A percentile compares a stretch with the other conserved stretches of the same genome.
These are phyloP conservation scores for Bathelium albidoporum DNA, from an alignment of 495 filamentous ascomycete species.

Conservation along the genomic window DNA sequence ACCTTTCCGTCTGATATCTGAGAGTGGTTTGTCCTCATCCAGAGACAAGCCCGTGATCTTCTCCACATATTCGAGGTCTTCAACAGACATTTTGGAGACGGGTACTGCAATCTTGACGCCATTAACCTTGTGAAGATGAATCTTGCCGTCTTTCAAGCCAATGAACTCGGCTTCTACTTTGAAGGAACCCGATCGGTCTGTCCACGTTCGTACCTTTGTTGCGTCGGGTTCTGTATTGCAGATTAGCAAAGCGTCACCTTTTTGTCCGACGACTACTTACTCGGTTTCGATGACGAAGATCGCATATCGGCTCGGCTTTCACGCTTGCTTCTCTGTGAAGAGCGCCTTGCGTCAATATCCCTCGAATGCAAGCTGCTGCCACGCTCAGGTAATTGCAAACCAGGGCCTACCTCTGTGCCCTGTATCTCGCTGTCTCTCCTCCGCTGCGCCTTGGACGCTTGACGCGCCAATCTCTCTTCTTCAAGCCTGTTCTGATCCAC, in stretches of 20 bases:
- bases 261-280: slow-evolving; percentile 42
- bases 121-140: slow-evolving; percentile 95
- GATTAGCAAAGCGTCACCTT: background rate
- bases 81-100: slow-evolving; percentile 84
- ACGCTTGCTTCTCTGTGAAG: slow-evolving; percentile 59
- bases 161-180: slow-evolving; percentile 97
- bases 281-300: slow-evolving; percentile 48
- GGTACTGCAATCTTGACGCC: slow-evolving; percentile 98
- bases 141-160: slow-evolving; percentile 86
- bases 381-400: slow-evolving; percentile 58
- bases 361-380: slow-evolving; percentile 48
- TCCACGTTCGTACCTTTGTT: slow-evolving; percentile 82
- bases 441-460: slow-evolving; percentile 53
- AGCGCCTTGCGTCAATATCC: slow-evolving; percentile 47
- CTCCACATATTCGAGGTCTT: slow-evolving; percentile 93
- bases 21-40: slow-evolving; percentile 92
- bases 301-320: slow-evolving; percentile 41
- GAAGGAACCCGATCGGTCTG: slow-evolving; percentile 87
- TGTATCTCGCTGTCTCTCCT: slow-evolving; percentile 45
- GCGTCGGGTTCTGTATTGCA: slow-evolving; percentile 60
- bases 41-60: slow-evolving; percentile 72
- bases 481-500: slow-evolving; percentile 78
- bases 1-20: slow-evolving; percentile 53
- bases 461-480: slow-evolving; percentile 68
- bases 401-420: slow-evolving; percentile 65